These are phyloP conservation scores for Chrysanthemum lavandulifolium DNA, from an alignment of 129 eudicot genomes.

Conservation along the genomic window DNA sequence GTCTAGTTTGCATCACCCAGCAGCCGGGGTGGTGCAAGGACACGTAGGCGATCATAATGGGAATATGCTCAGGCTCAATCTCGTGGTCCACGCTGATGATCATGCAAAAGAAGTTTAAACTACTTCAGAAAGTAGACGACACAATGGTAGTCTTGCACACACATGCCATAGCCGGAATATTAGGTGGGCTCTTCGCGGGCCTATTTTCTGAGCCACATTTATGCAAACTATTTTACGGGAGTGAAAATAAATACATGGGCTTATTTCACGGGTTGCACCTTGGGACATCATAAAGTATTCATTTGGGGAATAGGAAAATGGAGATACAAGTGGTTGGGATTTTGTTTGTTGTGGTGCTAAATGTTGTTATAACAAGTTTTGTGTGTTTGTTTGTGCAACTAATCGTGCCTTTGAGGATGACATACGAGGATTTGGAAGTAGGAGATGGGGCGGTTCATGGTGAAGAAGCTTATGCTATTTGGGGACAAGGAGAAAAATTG, in stretches of 20 bases:
- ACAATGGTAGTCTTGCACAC: conserved; percentile 56
- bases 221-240: conserved; percentile 50
- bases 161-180: conserved; percentile 52
- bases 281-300: conserved; percentile 28
- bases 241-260: conserved; percentile 41
- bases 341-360: conserved; percentile 44
- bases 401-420: conserved; percentile 67
- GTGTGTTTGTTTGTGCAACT: conserved; percentile 49
- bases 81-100: conserved; percentile 68
- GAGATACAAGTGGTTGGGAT: conserved; percentile 64
- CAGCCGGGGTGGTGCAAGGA: conserved; percentile 65
- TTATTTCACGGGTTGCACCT: conserved; percentile 46
- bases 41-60: conserved; percentile 58
- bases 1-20: conserved; percentile 67
- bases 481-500: conserved; percentile 72
- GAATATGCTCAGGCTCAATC: conserved; percentile 47
- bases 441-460: conserved; percentile 83
- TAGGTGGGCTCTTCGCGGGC: conserved; percentile 62
- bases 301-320: conserved; percentile 52
- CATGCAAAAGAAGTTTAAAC: conserved; percentile 29
- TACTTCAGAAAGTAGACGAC: conserved; percentile 45
- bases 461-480: conserved; percentile 72
- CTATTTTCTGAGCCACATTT: conserved; percentile 55
- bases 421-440: conserved; percentile 60
- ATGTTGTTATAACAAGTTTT: conserved; percentile 60